These are phyloP conservation scores for Ilyonectria destructans DNA, from an alignment of 2,329 filamentous ascomycete species.

Conservation along the genomic window DNA sequence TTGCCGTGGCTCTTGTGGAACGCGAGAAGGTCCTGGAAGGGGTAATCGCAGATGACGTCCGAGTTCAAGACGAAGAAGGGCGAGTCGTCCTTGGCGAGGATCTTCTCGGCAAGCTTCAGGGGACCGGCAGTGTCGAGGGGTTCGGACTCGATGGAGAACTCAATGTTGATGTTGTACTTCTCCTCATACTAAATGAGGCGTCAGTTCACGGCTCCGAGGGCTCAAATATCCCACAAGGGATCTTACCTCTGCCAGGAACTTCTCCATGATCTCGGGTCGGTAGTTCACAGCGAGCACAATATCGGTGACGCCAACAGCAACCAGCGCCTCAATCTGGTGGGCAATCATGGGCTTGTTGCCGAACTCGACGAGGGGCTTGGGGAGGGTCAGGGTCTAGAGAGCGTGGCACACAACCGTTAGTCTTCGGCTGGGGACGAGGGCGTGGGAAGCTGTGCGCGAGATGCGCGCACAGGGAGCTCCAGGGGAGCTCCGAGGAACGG, in stretches of 20 bases:
- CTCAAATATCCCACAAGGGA: neutral
- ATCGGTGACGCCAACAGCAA: conserved; percentile 94
- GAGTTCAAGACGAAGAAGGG: conserved; percentile 99
- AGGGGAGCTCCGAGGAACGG: conserved; percentile 33
- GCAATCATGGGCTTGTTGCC: conserved; percentile 99
- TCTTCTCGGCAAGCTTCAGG: conserved; percentile 93
- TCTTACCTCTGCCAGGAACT: conserved; percentile 86
- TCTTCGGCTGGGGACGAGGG: conserved; percentile 2
- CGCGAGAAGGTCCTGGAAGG: conserved; percentile 88
- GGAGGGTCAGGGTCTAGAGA: conserved; percentile 90
- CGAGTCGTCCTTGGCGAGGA: conserved; percentile 91
- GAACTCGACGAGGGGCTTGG: conserved; percentile 98
- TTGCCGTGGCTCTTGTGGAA: conserved; percentile 96
- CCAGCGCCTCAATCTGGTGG: conserved; percentile 96
- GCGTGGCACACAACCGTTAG: conserved; percentile 43
- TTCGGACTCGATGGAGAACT: conserved; percentile 97
- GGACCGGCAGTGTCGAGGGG: conserved; percentile 96
- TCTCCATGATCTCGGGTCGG: conserved; percentile 97
- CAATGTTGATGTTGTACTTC: conserved; percentile 94
- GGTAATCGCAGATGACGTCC: conserved; percentile 98
- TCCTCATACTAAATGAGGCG: conserved; percentile 80
- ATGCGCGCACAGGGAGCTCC: conserved; percentile 24
- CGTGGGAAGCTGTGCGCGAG: conserved; percentile 27
- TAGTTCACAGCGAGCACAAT: conserved; percentile 99
- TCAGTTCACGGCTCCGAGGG: conserved; percentile 24